Conservation (phyloP, 331 rosid genomes). For the Acacia concinna region DNA sequence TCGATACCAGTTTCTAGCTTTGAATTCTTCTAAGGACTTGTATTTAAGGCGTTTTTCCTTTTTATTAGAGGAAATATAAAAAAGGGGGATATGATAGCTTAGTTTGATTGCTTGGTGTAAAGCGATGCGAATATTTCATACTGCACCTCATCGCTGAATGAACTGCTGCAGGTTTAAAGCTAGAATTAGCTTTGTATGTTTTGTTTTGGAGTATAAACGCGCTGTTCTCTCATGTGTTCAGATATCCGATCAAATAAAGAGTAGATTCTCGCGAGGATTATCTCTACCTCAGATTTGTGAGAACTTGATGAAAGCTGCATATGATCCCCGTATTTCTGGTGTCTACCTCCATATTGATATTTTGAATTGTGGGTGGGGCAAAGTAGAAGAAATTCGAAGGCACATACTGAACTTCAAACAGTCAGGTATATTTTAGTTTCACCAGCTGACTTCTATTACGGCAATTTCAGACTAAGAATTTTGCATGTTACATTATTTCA, state of each 20-base stretch:
- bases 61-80: not conserved
- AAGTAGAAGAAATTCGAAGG: slow-evolving; percentile 93
- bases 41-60: not conserved
- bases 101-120: not conserved
- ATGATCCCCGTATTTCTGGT: slow-evolving; percentile 93
- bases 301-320: slow-evolving; percentile 86
- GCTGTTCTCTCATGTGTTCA: slow-evolving; percentile 32
- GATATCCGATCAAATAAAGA: slow-evolving; percentile 90
- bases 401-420: slow-evolving; percentile 81
- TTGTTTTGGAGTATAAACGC: slow-evolving; percentile 30
- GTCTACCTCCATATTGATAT: slow-evolving; percentile 81
- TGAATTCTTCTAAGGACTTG: not conserved
- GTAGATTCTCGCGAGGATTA: slow-evolving; percentile 77
- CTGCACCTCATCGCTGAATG: not conserved
- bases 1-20: not conserved
- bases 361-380: slow-evolving; percentile 92
- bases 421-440: slow-evolving; percentile 58
- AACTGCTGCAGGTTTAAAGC: not conserved
- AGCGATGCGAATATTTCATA: too few relatives aligned
- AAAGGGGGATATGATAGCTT: not conserved
- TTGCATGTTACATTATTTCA: slow-evolving; percentile 5
- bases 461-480: not conserved
- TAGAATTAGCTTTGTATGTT: not conserved
- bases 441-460: slow-evolving; percentile 20
- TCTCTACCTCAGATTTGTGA: slow-evolving; percentile 95